Evolutionary conservation across 345 rosid species (phyloP), one percentile per base, ranked within the genome.

Genomic region (Brassica nigra): DNA sequence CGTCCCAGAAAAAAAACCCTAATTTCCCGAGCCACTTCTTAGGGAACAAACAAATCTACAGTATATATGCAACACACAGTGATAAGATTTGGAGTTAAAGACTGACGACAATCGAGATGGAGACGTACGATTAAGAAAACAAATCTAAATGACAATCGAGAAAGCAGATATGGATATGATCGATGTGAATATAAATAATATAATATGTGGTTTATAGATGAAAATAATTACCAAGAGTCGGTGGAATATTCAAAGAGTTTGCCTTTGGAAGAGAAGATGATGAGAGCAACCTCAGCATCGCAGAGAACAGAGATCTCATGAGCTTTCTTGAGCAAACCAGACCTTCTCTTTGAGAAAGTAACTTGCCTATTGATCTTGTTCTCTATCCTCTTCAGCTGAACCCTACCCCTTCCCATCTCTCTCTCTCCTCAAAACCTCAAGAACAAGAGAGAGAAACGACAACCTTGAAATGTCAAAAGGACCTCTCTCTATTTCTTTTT

Each of bases 331-430:
- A 90, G 83, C 76, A 92, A 77, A 28, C 97, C 95, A 59, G 85
- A 79, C 79, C 97, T 85, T 65, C 97, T 83, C 88, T 92, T 92
- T 3, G 97, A 92, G 82, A 92, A 92, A 6, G 96, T 92, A 66
- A 92, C 97, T 82, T 92, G 97, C 70, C 97, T 87, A 74, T 90
- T 92, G 34, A 89, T 89, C 87, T 90, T 92, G 94, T 92, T 92
- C 86, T 92, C 97, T 83, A 92, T 91, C 93, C 91, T 87, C 90
- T 81, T 91, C 78, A 92, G 65, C 85, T 91, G 86, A 86, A 92
- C 94, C 90, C 97, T 92, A 74, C 96, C 97, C 66, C 97, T 86
- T 52, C 97, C 97, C 97, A 92, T 92, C 57, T 52, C 68, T 75
- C 68, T 76, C 80, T 62, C 76, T 57, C 65, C 75, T 62, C 59